Evolutionary conservation across 1,139 yeast genomes (phyloP), one percentile per base, ranked within the genome.

Genomic region (Pichia sp.): DNA sequence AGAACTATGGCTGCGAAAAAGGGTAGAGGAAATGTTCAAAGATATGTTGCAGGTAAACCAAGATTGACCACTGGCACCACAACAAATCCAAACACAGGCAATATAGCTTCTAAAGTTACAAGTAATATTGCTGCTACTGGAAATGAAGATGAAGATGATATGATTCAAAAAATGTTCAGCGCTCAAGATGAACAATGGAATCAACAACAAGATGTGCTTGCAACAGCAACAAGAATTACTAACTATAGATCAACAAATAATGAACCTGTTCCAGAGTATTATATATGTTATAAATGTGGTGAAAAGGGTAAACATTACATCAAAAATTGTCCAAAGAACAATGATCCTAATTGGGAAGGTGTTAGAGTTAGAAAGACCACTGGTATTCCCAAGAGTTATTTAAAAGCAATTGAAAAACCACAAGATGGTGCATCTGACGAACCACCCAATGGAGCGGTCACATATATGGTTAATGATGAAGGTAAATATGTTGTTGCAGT

Each of bases 251-350:
- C 53, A 3, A 56, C 55, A 8, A 57, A 56, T 47, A 59, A 46
- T 56, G 85, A 83, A 56, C 79, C 85, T 8, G 96, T 97, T 5
- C 98, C 98, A 1, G 92, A 96, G 4, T 96, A 96, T 1, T 92
- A 92, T 61, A 84, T 90, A 62, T 92, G 98, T 65, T 90, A 92
- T 65, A 76, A 97, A 63, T 92, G 99, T 70, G 98, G 98, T 45
- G 89, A 87, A 43, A 87, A 89, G 65, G 66, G 65, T 42, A 96
- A 92, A 54, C 99, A 92, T 66, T 90, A 95, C 92, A 90, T 94
- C 54, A 86, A 86, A 60, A 88, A 89, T 57, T 92, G 98, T 70
- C 98, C 98, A 0, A 88, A 96, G 2, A 85, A 86, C 58, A 80
- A 80, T 48, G 98, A 92, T 66, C 96, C 97, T 6, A 85, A 81